Conservation (phyloP, 768 basidiomycete genomes). For the Psilocybe subaeruginosa region DNA sequence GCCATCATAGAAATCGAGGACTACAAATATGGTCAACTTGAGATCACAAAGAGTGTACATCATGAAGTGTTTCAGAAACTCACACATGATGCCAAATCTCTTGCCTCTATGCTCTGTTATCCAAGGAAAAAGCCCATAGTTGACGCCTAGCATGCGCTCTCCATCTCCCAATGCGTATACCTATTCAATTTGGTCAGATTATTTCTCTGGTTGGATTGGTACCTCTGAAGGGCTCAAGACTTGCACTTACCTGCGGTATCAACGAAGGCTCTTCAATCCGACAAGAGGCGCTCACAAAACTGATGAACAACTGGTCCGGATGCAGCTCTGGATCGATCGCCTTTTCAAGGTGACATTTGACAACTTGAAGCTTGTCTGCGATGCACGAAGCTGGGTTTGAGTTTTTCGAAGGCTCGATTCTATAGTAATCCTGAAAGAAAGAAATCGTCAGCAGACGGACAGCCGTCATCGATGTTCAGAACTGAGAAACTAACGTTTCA, state of each 20-base stretch:
- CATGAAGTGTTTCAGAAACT: slow-evolving; percentile 18
- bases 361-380: slow-evolving; percentile 43
- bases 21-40: slow-evolving; percentile 21
- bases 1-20: slow-evolving; percentile 51
- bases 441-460: neutral
- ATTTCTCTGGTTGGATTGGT: too few species aligned
- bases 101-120: neutral
- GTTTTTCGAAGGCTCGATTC: slow-evolving; percentile 32
- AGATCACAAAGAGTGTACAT: too few species aligned
- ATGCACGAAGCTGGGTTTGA: slow-evolving; percentile 41
- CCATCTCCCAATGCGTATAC: slow-evolving; percentile 43
- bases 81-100: slow-evolving; percentile 43
- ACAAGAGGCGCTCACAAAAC: slow-evolving; percentile 47
- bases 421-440: slow-evolving; percentile 40
- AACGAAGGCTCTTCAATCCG: slow-evolving; percentile 34
- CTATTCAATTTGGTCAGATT: slow-evolving; percentile 21
- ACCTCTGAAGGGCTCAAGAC: too few species aligned
- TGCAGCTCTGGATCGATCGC: slow-evolving; percentile 34
- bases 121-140: neutral
- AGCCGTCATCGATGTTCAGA: neutral
- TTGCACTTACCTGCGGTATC: slow-evolving; percentile 32
- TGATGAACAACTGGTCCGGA: slow-evolving; percentile 48
- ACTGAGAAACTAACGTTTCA: neutral
- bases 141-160: neutral
- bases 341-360: slow-evolving; percentile 40